These are phyloP conservation scores for Sclerotinia sclerotiorum DNA, from an alignment of 2,329 filamentous ascomycete species.

Conservation along the genomic window DNA sequence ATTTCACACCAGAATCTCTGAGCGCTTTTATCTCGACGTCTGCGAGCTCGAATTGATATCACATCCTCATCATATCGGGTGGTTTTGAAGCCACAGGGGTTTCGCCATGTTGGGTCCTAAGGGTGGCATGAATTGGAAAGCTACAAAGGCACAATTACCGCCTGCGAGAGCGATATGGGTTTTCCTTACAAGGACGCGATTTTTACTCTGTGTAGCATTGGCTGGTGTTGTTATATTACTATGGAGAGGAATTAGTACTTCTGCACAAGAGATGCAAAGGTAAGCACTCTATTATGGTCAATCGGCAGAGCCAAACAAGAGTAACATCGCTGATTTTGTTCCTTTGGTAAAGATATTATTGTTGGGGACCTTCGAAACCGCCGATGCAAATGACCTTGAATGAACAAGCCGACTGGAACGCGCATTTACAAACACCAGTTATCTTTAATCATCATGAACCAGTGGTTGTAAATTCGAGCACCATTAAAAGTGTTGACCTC, in stretches of 20 bases:
- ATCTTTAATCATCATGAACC: constrained; percentile 94
- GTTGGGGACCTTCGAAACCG: constrained; percentile 92
- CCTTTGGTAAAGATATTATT: constrained; percentile 73
- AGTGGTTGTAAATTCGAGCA: constrained; percentile 76
- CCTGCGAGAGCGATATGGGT: constrained; percentile 70
- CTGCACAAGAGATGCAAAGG: constrained; percentile 88
- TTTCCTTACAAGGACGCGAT: constrained; percentile 73
- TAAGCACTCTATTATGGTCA: constrained; percentile 43
- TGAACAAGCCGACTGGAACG: constrained; percentile 86
- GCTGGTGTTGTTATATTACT: constrained; percentile 72
- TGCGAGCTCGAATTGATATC: constrained; percentile 34
- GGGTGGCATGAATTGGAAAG: constrained; percentile 89
- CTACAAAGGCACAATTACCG: constrained; percentile 75
- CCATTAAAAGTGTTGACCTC: constrained; percentile 78
- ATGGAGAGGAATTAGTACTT: constrained; percentile 82
- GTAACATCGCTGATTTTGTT: constrained; percentile 13
- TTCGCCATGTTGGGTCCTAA: constrained; percentile 83
- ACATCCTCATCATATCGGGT: constrained; percentile 38
- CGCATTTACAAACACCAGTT: constrained; percentile 86
- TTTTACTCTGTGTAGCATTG: constrained; percentile 71
- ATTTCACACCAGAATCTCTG: not conserved
- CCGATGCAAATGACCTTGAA: constrained; percentile 94
- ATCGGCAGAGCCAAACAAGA: not conserved
- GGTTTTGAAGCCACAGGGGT: constrained; percentile 45
- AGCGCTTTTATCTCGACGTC: constrained; percentile 14